These are phyloP conservation scores for Rosa hybrid DNA, from an alignment of 331 rosid genomes.

Conservation along the genomic window DNA sequence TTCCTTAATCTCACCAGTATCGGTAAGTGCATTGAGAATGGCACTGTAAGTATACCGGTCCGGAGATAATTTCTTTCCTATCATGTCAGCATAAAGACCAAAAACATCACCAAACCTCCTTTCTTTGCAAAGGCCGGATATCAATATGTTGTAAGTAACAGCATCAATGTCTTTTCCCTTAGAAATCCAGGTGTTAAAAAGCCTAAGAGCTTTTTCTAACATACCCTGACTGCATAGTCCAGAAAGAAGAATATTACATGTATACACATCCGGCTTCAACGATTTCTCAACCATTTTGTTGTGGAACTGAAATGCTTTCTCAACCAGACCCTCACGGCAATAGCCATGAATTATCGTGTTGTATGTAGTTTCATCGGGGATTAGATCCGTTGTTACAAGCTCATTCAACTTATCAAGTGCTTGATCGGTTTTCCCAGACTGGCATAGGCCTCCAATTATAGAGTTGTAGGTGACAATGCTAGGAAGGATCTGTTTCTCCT, in stretches of 20 bases:
- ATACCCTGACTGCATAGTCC: slow-evolving; percentile 72
- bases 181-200: slow-evolving; percentile 65
- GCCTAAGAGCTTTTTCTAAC: slow-evolving; percentile 76
- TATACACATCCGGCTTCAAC: slow-evolving; percentile 68
- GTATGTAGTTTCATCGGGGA: slow-evolving; percentile 73
- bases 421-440: slow-evolving; percentile 60
- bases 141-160: slow-evolving; percentile 83
- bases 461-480: slow-evolving; percentile 67
- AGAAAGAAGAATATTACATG: slow-evolving; percentile 74
- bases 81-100: slow-evolving; percentile 66
- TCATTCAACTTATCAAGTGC: slow-evolving; percentile 75
- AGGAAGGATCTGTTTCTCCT: slow-evolving; percentile 61
- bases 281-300: slow-evolving; percentile 68
- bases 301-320: slow-evolving; percentile 82
- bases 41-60: slow-evolving; percentile 64
- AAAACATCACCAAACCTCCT: slow-evolving; percentile 64
- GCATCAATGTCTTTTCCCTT: slow-evolving; percentile 61
- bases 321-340: slow-evolving; percentile 70
- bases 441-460: slow-evolving; percentile 74
- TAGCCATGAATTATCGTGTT: slow-evolving; percentile 78
- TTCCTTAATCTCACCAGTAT: slow-evolving; percentile 60
- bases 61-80: slow-evolving; percentile 57
- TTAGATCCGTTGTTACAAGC: slow-evolving; percentile 60
- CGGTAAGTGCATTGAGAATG: slow-evolving; percentile 51
- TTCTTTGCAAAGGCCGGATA: slow-evolving; percentile 75